Base-by-base conservation (phyloP, 768 basidiomycete genomes). In the Paxillus involutus region DNA sequence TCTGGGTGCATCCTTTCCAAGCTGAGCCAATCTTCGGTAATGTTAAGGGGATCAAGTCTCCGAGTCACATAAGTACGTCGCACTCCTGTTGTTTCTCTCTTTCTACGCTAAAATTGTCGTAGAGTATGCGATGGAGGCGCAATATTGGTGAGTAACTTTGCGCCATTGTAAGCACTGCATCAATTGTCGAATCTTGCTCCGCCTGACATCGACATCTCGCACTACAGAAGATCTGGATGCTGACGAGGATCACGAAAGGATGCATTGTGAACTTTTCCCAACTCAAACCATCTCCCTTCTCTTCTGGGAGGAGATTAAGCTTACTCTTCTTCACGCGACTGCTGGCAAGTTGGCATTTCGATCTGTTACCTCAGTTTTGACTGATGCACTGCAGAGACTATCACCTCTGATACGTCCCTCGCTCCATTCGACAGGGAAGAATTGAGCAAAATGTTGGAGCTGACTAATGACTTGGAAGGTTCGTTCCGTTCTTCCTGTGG, bases 1-100 rank as follows among this genome's bases (percentile, higher is more conserved):
- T 82, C 51, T 84, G 77, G 71, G 51, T 81, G 19, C 73, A 81
- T 40, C 52, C 69, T 0, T 75, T 71, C 33, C 56, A 70, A 3
- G 68, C 75, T 3, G 52, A 52, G 1, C 37, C 63, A 19, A 60
- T 80, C 40, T 51, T 74, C 63, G 66, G 6, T 42, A 19, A 69
- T 76, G 33, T 64, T 73, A 65, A 69, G 37, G 80, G 78, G 5
- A 70, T 74, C 1, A 70, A 69, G 11, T 67, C 52, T 0, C 44
- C 44, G 12, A 32, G 52, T 30, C 52, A 53, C 30, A 47, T 53
- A 17, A 53, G 52, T 53, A 40, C 26, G 52, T 46, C 35, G n/a
- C 10, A 17, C 46, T 36, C n/a, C 6, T 13, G 8, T 11, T 14
- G 12, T 16, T 41, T 14, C 35, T 33, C 3, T 26, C 29, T 6